Conservation (phyloP, 1,139 yeast genomes). For the Taphrina sp. region DNA sequence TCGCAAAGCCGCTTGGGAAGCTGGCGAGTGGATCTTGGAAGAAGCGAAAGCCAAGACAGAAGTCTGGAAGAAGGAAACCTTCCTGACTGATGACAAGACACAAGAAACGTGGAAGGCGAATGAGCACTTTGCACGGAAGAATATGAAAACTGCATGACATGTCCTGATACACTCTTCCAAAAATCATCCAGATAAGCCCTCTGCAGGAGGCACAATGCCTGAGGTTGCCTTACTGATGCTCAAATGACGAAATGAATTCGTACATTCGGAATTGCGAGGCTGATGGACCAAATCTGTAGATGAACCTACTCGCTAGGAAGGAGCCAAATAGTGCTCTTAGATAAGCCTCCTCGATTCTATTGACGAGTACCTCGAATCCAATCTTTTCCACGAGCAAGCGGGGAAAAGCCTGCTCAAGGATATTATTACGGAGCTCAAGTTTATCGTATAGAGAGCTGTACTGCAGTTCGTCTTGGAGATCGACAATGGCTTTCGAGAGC, state of each 20-base stretch:
- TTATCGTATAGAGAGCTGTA: slow-evolving; percentile 87
- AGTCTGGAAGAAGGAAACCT: slow-evolving; percentile 51
- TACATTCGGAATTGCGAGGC: slow-evolving; percentile 53
- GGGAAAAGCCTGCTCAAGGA: slow-evolving; percentile 76
- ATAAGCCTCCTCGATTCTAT: slow-evolving; percentile 83
- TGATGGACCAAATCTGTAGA: slow-evolving; percentile 67
- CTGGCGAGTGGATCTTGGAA: slow-evolving; percentile 50
- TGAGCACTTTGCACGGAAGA: slow-evolving; percentile 15
- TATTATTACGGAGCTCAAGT: slow-evolving; percentile 68
- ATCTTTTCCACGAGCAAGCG: slow-evolving; percentile 64
- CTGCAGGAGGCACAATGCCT: too few species aligned
- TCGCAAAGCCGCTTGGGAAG: slow-evolving; percentile 52
- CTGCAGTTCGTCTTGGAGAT: slow-evolving; percentile 83
- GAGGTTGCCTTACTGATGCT: background rate
- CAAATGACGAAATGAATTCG: slow-evolving; percentile 26
- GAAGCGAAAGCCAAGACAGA: slow-evolving; percentile 49
- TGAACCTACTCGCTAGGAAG: slow-evolving; percentile 81
- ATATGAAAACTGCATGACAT: too few species aligned
- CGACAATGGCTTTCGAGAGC: slow-evolving; percentile 80
- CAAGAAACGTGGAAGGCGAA: slow-evolving; percentile 24
- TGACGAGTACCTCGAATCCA: slow-evolving; percentile 70
- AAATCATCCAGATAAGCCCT: too few species aligned
- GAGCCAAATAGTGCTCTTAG: slow-evolving; percentile 89
- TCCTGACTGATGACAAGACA: background rate
- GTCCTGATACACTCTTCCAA: too few species aligned